A percentile compares a stretch with the other conserved stretches of the same genome.
phyloP scores from a whole-genome alignment of 2,329 filamentous ascomycete genomes.

The Annulohypoxylon truncatum region DNA sequence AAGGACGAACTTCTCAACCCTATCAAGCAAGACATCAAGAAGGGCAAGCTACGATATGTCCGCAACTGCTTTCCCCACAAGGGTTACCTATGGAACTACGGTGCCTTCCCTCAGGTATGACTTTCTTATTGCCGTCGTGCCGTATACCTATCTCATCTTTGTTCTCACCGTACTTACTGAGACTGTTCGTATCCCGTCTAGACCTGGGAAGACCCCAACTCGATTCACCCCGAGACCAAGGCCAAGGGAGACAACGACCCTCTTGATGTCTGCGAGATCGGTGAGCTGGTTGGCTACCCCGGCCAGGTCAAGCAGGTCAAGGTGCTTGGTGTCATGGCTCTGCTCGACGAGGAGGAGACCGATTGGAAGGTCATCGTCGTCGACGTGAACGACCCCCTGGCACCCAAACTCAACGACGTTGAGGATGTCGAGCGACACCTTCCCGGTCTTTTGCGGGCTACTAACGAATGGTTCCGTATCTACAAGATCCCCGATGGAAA shows the following conservation, averaged over 20 bases:
- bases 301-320: constrained; percentile 99
- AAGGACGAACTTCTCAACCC: constrained; percentile 99
- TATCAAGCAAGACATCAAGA: constrained; percentile 99
- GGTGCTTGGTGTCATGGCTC: constrained; percentile 98
- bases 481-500: constrained; percentile 99
- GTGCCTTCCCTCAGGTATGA: constrained; percentile 95
- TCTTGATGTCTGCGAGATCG: constrained; percentile 99
- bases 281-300: constrained; percentile 94
- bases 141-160: constrained; percentile 14
- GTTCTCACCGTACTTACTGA: constrained; percentile 10
- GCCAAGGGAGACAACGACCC: constrained; percentile 99
- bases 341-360: constrained; percentile 99
- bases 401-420: constrained; percentile 95
- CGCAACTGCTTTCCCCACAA: constrained; percentile 99
- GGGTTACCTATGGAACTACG: constrained; percentile 99
- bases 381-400: constrained; percentile 96
- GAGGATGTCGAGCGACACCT: constrained; percentile 99
- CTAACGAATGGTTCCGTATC: constrained; percentile 99
- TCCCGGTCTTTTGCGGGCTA: constrained; percentile 94
- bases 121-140: constrained; percentile 34
- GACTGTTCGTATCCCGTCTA: constrained; percentile 52
- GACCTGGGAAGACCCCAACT: constrained; percentile 99
- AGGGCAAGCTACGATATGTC: constrained; percentile 99
- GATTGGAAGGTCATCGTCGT: constrained; percentile 99
- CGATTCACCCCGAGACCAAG: constrained; percentile 97